Evolutionary conservation across 1,284 basidiomycete species (phyloP), one percentile per base, ranked within the genome.

Genomic region (Kwoniella shivajii): DNA sequence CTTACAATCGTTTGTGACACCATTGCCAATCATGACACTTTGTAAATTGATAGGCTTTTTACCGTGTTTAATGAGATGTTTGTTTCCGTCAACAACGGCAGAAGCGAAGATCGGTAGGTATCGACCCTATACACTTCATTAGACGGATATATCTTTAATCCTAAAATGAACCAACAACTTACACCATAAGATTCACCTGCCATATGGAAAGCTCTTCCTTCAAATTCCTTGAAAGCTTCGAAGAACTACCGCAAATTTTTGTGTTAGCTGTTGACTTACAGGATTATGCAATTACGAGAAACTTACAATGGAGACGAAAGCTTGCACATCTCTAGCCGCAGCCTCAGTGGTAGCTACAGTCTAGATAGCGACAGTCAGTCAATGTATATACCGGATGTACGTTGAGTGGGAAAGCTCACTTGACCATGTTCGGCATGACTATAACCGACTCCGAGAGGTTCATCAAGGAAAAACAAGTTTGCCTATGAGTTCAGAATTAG

Each of bases 51-150:
- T 84, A 0, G 88, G 86, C 6, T 84, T 83, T 64, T 86, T 72
- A 1, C 86, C 88, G 0, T 80, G 82, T n/a, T 82, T 78, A 11
- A 81, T 73, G 13, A 88, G 79, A 27, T 74, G 71, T 6, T 82
- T 77, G 71, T 94, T 93, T 61, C 89, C 86, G 74, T 93, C 90
- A 42, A 87, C 85, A 0, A 94, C 84, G 16, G 85, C 84, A 1
- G 88, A 80, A 0, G 90, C 92, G 62, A 90, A 93, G 5, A 91
- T 79, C 0, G 91, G 92, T 7, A 93, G 81, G 74, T 91, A 92
- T 22, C 89, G 85, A 3, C 91, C 73, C 90, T 57, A 81, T 84
- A 60, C 87, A 88, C 0, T 36, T 36, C 33, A n/a, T 10, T n/a
- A 22, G 2, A 27, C 18, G 3, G n/a, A 37, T 13, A 39, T 49